Percentiles rank a stretch among this genome's conserved stretches.
phyloP scores from a whole-genome alignment of 2,329 filamentous ascomycete genomes.

The Penicillium sp. region DNA sequence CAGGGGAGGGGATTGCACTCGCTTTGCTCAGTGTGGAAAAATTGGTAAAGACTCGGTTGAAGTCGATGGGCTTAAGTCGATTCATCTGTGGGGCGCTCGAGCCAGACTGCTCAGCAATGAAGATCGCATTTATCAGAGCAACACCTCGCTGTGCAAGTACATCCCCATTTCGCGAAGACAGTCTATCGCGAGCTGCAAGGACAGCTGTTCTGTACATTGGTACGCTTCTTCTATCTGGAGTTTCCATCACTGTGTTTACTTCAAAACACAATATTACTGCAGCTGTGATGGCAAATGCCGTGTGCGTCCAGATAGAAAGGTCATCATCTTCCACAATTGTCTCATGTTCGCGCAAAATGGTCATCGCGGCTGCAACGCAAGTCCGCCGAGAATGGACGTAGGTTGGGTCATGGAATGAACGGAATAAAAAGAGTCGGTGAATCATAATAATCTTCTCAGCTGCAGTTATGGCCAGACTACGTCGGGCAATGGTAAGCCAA shows the following conservation, averaged over 20 bases:
- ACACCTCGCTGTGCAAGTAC: conserved; percentile 27
- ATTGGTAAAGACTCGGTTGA: conserved; percentile 22
- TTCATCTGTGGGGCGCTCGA: conserved; percentile 2
- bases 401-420: conserved; percentile 32
- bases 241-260: conserved; percentile 19
- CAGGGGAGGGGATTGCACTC: conserved; percentile 9
- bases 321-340: conserved; percentile 25
- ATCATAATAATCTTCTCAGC: conserved; percentile 48
- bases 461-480: conserved; percentile 40
- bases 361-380: conserved; percentile 42
- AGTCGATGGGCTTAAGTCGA: conserved; percentile 15
- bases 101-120: conserved; percentile 18
- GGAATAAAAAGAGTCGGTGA: conserved; percentile 40
- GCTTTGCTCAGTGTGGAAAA: conserved; percentile 24
- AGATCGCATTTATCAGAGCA: conserved; percentile 27
- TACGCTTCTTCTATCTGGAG: conserved; percentile 11
- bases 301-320: conserved; percentile 29
- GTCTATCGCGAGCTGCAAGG: conserved; percentile 21
- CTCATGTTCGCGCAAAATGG: conserved; percentile 35
- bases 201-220: conserved; percentile 24
- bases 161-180: conserved; percentile 21
- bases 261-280: conserved; percentile 29
- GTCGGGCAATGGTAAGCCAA: conserved; percentile 38
- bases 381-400: conserved; percentile 38
- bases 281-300: conserved; percentile 29